Evolutionary conservation across 495 filamentous ascomycete species (phyloP), one percentile per base, ranked within the genome.

Genomic region (Pseudomonodictys pantanalensis): DNA sequence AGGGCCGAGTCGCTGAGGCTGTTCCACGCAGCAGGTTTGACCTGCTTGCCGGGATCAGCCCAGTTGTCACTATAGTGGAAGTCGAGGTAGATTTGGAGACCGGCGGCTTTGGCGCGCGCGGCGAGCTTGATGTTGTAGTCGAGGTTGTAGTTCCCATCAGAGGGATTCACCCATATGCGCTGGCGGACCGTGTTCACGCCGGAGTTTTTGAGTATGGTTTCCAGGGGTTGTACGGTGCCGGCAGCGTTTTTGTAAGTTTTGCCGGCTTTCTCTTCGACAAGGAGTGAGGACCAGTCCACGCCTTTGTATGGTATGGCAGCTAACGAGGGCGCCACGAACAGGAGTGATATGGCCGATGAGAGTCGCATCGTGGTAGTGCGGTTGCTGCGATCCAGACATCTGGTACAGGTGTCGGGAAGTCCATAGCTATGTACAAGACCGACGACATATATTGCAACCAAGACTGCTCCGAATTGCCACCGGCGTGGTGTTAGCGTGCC

Each of bases 151-250:
- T 77, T 74, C 24, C 86, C 84, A 57, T 83, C 78, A 9, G 76
- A 71, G 0, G 86, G 86, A 58, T 85, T 87, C 33, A 90, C 86
- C 86, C 86, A 90, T 22, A 90, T 60, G 18, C 88, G 79, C 66
- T 90, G 86, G 15, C 86, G 82, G 28, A 90, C 78, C 2, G 84
- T 87, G 65, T 87, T 90, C 51, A 89, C 80, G 3, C 86, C 88
- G 32, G 76, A 81, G 28, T 75, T 77, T 10, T 76, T 79, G 1
- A 89, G 69, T 50, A 90, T 89, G 2, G 70, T 76, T 60, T 90
- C 88, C 1, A 89, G 74, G 1, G 79, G 69, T 63, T 83, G 73
- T 0, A 70, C 70, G 5, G 72, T 70, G 11, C 85, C 83, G 49
- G 74, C 75, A 0, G 72, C 58, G 47, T 78, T 82, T 66, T 81